Evolutionary conservation across 139 green algal species (phyloP), one percentile per base, ranked within the genome.

Genomic region (Edaphochlamys debaryana): DNA sequence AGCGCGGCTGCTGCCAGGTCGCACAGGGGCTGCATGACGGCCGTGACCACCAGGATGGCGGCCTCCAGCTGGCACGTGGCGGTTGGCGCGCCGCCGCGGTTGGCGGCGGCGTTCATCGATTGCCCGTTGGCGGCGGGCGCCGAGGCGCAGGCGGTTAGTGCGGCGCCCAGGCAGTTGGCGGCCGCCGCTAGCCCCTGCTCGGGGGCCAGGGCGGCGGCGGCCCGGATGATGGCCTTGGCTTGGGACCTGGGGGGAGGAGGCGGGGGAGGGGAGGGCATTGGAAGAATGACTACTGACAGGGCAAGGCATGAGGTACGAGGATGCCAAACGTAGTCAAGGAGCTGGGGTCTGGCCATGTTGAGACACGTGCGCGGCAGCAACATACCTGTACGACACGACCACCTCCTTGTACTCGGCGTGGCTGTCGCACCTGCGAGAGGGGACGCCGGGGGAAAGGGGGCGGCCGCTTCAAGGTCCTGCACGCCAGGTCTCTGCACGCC

Each of bases 171-270:
- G 52, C 64, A 58, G 34, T 58, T 67, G 4, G 72, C 76, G 36
- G 85, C 85, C 19, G 66, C 60, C 27, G 75, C 40, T 20, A 78
- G 42, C 11, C 54, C 69, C 48, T 87, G 54, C 40, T 67, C 42
- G 1, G 88, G 88, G 0, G 83, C 85, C 30, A 92, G 67, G 20
- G 67, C 41, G 22, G 85, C 79, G 25, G 85, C 79, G 38, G 62
- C 48, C 0, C 88, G 82, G 1, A 88, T 40, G 13, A 89, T 79
- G 23, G 60, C 77, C 73, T 92, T 92, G n/a, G 75, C 75, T 20
- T 81, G 75, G 2, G 75, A 69, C 27, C 73, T 40, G 73, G 11
- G 45, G 45, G 9, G 9, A n/a, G n/a, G n/a, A n/a, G n/a, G n/a
- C n/a, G n/a, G n/a, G n/a, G n/a, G n/a, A n/a, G n/a, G n/a, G n/a